Percentiles rank a stretch among this genome's conserved stretches.
Conservation (phyloP, 257 asterid genomes). For the Plantago elongata region DNA sequence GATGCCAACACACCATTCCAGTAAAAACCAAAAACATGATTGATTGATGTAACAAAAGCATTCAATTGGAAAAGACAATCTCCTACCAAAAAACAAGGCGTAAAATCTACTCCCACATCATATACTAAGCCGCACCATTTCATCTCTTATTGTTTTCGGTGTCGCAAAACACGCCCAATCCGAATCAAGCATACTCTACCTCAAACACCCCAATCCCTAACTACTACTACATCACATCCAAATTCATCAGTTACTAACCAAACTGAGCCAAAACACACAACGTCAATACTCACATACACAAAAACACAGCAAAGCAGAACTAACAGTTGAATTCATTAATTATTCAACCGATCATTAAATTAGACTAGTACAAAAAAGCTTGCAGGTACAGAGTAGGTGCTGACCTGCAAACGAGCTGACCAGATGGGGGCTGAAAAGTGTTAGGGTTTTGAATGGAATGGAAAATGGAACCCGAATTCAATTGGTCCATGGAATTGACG, state of each 20-base stretch:
- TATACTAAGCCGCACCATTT: too few species aligned
- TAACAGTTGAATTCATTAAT: not conserved
- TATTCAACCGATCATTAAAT: not conserved
- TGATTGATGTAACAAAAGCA: too few species aligned
- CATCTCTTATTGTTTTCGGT: too few species aligned
- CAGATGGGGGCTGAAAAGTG: constrained; percentile 46
- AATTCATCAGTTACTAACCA: not conserved
- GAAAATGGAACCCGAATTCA: constrained; percentile 38
- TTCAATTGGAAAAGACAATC: too few species aligned
- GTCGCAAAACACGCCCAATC: too few species aligned
- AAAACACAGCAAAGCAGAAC: not conserved
- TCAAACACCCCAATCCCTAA: too few species aligned
- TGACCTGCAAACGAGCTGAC: constrained; percentile 57
- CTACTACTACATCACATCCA: too few species aligned
- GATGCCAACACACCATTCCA: too few species aligned
- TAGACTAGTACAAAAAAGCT: not conserved
- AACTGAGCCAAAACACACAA: not conserved
- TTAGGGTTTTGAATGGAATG: constrained; percentile 45
- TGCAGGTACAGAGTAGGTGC: constrained; percentile 3
- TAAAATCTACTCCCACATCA: too few species aligned
- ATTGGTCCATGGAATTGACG: constrained; percentile 44
- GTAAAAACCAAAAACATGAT: too few species aligned
- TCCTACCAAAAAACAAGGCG: too few species aligned
- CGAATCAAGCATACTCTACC: too few species aligned
- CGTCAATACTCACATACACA: not conserved